phyloP scores from a whole-genome alignment of 192 early-diverging fungal genomes.

The Entomortierella parvispora region DNA sequence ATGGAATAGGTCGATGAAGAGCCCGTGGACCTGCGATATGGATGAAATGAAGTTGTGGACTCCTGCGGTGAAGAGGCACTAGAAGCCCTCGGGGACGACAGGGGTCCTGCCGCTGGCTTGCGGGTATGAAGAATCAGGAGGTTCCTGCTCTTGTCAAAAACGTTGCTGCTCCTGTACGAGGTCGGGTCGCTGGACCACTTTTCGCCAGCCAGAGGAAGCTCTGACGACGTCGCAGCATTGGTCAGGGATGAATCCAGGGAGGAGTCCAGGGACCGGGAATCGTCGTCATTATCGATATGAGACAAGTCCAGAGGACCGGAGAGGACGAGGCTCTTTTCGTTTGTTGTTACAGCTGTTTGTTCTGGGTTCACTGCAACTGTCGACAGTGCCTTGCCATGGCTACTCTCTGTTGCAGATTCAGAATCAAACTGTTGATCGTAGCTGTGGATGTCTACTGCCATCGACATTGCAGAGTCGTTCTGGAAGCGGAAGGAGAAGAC shows the following conservation, averaged over 20 bases:
- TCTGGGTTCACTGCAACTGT: neutral
- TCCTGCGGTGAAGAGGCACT: neutral
- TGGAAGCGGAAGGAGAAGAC: slow-evolving; percentile 48
- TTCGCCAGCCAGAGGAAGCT: slow-evolving; percentile 16
- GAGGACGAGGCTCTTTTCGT: neutral
- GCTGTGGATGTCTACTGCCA: slow-evolving; percentile 39
- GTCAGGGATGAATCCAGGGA: neutral
- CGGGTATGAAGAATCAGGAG: slow-evolving; percentile 43
- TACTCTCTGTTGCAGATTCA: slow-evolving; percentile 2
- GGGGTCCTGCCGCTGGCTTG: slow-evolving; percentile 7
- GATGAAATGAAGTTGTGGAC: slow-evolving; percentile 9
- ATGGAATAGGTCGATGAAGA: slow-evolving; percentile 5
- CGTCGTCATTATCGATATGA: slow-evolving; percentile 4
- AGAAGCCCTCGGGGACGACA: neutral
- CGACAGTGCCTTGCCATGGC: neutral
- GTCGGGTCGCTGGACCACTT: slow-evolving; percentile 43
- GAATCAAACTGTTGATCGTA: slow-evolving; percentile 45
- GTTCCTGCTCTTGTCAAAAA: slow-evolving; percentile 38
- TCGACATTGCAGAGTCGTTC: slow-evolving; percentile 33
- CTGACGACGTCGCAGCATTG: neutral
- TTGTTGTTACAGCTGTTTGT: neutral
- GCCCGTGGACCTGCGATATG: slow-evolving; percentile 18
- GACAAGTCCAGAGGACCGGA: slow-evolving; percentile 15
- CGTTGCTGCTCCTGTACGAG: slow-evolving; percentile 29
- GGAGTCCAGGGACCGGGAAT: slow-evolving; percentile 4